A percentile compares a stretch with the other conserved stretches of the same genome.
These are phyloP conservation scores for Blastocystis sp. DNA, from an alignment of 352 stramenopile species.

Conservation along the genomic window DNA sequence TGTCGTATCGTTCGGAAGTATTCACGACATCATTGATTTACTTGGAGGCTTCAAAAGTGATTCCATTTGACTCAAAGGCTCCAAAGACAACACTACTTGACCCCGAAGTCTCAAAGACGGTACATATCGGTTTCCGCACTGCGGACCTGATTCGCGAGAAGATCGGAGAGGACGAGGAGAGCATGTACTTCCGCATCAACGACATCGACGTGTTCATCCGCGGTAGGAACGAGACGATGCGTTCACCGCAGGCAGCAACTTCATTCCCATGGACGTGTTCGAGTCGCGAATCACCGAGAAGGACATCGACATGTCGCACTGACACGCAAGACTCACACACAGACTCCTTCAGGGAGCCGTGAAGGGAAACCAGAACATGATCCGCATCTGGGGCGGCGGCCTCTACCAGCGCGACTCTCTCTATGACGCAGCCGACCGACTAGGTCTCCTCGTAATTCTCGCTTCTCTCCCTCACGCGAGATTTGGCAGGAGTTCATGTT, in stretches of 20 bases:
- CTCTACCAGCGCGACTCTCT: slow-evolving; percentile 73
- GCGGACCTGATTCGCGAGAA: slow-evolving; percentile 16
- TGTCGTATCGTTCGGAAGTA: neutral
- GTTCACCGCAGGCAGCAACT: slow-evolving; percentile 45
- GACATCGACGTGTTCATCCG: slow-evolving; percentile 46
- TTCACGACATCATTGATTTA: no score
- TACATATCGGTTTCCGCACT: slow-evolving; percentile 26
- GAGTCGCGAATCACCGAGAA: slow-evolving; percentile 33
- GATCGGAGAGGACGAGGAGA: slow-evolving; percentile 50
- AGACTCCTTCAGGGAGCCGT: slow-evolving; percentile 45
- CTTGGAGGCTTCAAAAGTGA: neutral
- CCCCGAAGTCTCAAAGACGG: neutral
- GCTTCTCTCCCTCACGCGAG: neutral
- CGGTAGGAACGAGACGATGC: neutral
- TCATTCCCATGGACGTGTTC: slow-evolving; percentile 59
- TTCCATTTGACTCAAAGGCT: neutral
- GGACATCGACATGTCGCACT: neutral
- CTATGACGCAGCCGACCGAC: slow-evolving; percentile 70
- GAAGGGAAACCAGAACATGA: slow-evolving; percentile 59
- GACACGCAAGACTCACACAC: neutral
- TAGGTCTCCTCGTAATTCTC: slow-evolving; percentile 66
- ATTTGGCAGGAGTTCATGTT: slow-evolving; percentile 81
- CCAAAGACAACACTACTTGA: no score
- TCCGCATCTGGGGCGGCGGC: slow-evolving; percentile 75
- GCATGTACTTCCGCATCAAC: slow-evolving; percentile 57